These are phyloP conservation scores for Pholiota conissans DNA, from an alignment of 768 basidiomycete species.

Conservation along the genomic window DNA sequence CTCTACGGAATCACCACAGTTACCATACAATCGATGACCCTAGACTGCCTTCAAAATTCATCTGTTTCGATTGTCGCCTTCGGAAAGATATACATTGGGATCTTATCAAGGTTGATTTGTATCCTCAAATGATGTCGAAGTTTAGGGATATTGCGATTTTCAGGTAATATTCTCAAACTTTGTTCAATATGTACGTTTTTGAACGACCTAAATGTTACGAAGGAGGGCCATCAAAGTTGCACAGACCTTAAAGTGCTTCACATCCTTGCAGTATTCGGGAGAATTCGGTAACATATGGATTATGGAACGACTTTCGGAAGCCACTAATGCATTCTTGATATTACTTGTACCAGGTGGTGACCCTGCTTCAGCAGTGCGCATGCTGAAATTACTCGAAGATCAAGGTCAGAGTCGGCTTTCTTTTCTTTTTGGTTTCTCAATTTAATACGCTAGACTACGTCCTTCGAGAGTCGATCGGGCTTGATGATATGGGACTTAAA, in stretches of 20 bases:
- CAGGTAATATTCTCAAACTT: conserved; percentile 43
- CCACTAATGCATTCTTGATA: conserved; percentile 1
- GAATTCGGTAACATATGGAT: conserved; percentile 49
- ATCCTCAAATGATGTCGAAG: conserved; percentile 58
- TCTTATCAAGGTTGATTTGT: conserved; percentile 58
- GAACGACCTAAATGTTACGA: neutral
- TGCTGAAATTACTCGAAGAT: conserved; percentile 67
- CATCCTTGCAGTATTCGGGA: conserved; percentile 54
- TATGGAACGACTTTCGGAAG: conserved; percentile 12
- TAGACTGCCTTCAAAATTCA: conserved; percentile 59
- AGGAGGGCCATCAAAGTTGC: conserved; percentile 73
- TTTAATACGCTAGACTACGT: conserved; percentile 54
- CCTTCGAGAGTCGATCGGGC: conserved; percentile 43
- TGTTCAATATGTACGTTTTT: neutral
- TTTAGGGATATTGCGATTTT: conserved; percentile 72
- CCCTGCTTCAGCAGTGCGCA: conserved; percentile 53
- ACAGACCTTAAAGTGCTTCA: conserved; percentile 47
- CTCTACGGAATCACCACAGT: conserved; percentile 60
- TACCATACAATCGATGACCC: conserved; percentile 61
- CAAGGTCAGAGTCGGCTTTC: conserved; percentile 51
- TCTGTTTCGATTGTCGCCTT: conserved; percentile 78
- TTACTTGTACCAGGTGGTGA: conserved; percentile 44
- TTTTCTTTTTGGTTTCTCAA: neutral
- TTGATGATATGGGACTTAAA: conserved; percentile 49
- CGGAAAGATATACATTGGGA: conserved; percentile 69